Evolutionary conservation across 1,284 basidiomycete genomes (phyloP), one percentile per base, ranked within the genome.

Genomic region (Heterobasidion occidentale): DNA sequence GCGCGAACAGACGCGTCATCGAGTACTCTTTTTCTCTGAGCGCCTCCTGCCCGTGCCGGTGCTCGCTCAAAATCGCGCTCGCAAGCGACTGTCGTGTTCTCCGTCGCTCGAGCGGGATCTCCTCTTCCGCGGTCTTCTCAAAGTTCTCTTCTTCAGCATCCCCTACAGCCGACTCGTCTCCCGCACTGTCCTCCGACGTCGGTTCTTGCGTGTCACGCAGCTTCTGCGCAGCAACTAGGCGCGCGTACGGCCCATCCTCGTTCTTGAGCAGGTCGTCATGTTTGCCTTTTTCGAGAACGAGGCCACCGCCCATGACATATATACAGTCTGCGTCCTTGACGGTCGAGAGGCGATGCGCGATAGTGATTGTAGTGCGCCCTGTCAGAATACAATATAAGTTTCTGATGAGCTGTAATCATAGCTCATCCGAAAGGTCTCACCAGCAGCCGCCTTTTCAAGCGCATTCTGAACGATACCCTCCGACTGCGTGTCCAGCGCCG

Each of bases 401-500:
- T 67, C 59, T 49, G 56, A 54, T 7, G 34, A 7, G 19, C n/a
- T 35, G 19, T 9, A 20, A 17, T 27, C 1, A 52, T 34, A 52
- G 53, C 7, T 36, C 51, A 55, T 67, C 67, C 53, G 68, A 67
- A 60, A 47, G 56, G 53, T 8, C 79, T 36, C 59, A 75, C 78
- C 79, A 36, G 83, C 80, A 9, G 92, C 78, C 54, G 94, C 94
- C 72, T 93, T 94, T 70, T 98, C 95, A 53, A 99, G 74, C 12
- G 96, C 96, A 66, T 96, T 88, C 71, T 98, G 94, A 0, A 99
- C 96, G 57, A 98, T 79, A 52, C 90, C 90, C 70, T 99, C 96
- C 1, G 84, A 88, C 67, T 92, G 85, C 1, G 92, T 94, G 70
- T 98, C 94, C 9, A 98, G 78, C 27, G 94, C 94, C 56, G 83